A percentile compares a stretch with the other conserved stretches of the same genome.
These are phyloP conservation scores for Periglandula ipomoeae DNA, from an alignment of 2,329 filamentous ascomycete species.

Conservation along the genomic window DNA sequence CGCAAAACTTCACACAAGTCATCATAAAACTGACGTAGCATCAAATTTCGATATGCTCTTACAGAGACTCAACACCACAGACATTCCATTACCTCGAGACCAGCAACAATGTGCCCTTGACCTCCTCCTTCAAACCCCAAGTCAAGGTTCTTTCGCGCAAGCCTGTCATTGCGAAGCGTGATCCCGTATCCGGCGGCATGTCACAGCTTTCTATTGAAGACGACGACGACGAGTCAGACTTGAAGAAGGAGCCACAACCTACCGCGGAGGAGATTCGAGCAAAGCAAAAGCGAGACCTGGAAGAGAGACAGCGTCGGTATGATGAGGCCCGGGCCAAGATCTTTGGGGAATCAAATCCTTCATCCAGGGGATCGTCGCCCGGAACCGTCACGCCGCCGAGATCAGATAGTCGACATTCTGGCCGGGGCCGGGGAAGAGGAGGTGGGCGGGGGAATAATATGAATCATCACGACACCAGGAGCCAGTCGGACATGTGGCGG, in stretches of 20 bases:
- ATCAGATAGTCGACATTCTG: constrained; percentile 22
- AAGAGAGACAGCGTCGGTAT: constrained; percentile 86
- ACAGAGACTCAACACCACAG: constrained; percentile 58
- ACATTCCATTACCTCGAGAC: constrained; percentile 68
- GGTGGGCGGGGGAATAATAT: constrained; percentile 17
- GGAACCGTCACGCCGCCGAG: constrained; percentile 51
- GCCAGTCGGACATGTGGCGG: constrained; percentile 9
- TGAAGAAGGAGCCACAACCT: constrained; percentile 52
- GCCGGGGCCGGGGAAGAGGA: constrained; percentile 38
- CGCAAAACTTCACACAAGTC: too few species aligned
- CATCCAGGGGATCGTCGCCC: constrained; percentile 52
- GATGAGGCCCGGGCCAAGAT: constrained; percentile 82
- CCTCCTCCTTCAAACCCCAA: constrained; percentile 65
- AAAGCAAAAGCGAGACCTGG: constrained; percentile 68
- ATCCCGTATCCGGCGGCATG: constrained; percentile 38
- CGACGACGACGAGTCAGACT: constrained; percentile 56
- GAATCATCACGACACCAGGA: constrained; percentile 10
- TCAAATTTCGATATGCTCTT: neutral
- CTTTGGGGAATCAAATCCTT: constrained; percentile 56
- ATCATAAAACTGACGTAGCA: constrained; percentile 1
- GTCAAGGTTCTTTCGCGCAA: constrained; percentile 82
- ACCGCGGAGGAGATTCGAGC: constrained; percentile 69
- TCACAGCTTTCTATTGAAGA: constrained; percentile 35
- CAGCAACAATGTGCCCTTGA: constrained; percentile 49
- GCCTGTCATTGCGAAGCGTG: constrained; percentile 53